Evolutionary conservation across 805 yeast genomes (phyloP), one percentile per base, ranked within the genome.

Genomic region (Candida hungchunana): DNA sequence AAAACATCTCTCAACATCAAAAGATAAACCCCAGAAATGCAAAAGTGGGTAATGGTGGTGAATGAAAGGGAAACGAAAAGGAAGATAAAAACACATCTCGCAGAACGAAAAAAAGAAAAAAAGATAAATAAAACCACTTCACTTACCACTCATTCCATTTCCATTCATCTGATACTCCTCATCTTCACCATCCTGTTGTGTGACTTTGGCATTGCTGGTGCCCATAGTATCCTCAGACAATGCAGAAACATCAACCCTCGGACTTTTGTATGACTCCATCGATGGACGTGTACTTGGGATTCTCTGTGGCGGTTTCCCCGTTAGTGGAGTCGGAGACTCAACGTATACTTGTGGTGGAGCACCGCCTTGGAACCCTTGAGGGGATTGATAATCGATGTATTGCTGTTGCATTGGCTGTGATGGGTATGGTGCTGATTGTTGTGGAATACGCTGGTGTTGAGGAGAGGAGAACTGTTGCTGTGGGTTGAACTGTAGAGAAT

Each of bases 161-260:
- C 23, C 23, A 20, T 20, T 20, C 23, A 20, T 20, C 23, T 20
- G 23, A 11, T 20, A 20, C 23, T n/a, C n/a, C n/a, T n/a, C 13
- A 20, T 11, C 21, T 22, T 41, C 49, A n/a, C 37, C 44, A 14
- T 26, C 43, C 7, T 47, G 46, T 32, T 52, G 46, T 2, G 56
- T 52, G 31, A 50, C 56, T 34, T 52, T 51, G 17, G 41, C 51
- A 7, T 46, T 47, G n/a, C n/a, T n/a, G 13, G 41, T 42, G 14
- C 39, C 44, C 12, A 34, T 17, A 4, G 54, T 46, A 16, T 48
- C 54, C 23, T 51, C 56, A n/a, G 48, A 42, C 11, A 43, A 14
- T 3, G 51, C 50, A 14, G 49, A 43, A 2, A 44, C 51, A 35
- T 51, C 55, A 14, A 40, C 40, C 25, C 39, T 47, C 14, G 13